A percentile compares a stretch with the other conserved stretches of the same genome.
These are phyloP conservation scores for Diaporthe sp. DNA, from an alignment of 2,329 filamentous ascomycete species.

Conservation along the genomic window DNA sequence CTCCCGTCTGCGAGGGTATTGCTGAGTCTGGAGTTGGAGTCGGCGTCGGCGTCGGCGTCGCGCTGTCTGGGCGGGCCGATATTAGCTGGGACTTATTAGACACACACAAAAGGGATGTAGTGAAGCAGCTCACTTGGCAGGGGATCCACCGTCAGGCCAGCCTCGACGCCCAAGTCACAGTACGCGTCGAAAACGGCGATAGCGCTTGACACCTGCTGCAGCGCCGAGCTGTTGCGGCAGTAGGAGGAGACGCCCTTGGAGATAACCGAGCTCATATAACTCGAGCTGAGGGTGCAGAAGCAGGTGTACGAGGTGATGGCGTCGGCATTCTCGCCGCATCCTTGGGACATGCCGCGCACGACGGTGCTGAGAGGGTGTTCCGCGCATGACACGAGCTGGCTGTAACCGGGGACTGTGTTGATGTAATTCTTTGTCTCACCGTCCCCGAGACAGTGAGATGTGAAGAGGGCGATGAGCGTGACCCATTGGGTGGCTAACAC, in stretches of 20 bases:
- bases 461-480: neutral
- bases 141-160: neutral
- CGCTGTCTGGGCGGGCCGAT: neutral
- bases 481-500: neutral
- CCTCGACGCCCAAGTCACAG: constrained; percentile 2
- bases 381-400: neutral
- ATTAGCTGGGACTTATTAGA: neutral
- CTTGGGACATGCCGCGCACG: neutral
- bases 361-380: neutral
- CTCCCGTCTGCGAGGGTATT: neutral
- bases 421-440: neutral
- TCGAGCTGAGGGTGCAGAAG: constrained; percentile 12
- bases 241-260: constrained; percentile 6
- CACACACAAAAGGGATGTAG: too few species aligned
- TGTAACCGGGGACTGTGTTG: neutral
- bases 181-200: constrained; percentile 1
- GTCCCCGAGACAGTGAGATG: neutral
- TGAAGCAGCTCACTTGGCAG: neutral
- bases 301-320: neutral
- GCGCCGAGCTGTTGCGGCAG: constrained; percentile 4
- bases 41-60: neutral
- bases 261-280: constrained; percentile 10
- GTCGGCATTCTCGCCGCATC: neutral
- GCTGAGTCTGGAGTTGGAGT: neutral
- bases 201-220: neutral